Base-by-base conservation (phyloP, 2,329 filamentous ascomycete genomes). In the Beauveria pseudobassiana region DNA sequence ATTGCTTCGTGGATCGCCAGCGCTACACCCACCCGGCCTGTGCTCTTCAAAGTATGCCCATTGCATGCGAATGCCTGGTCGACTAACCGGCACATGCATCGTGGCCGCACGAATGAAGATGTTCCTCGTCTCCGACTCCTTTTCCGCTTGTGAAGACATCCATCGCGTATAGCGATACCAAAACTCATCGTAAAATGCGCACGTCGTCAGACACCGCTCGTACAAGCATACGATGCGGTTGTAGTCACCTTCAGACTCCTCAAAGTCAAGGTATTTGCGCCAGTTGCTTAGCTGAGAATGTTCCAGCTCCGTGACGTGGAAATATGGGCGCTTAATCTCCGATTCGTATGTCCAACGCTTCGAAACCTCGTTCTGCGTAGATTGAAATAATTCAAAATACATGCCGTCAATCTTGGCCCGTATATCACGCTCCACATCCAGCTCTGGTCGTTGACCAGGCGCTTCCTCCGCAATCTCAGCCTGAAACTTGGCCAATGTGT, bases 101-200 rank as follows among this genome's bases (percentile, higher is more conserved):
- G 86, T 92, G 66, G 89, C 87, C 10, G 93, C 95, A 62, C 92
- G 87, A 72, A 93, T 87, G 71, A 96, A 98, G 65, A 98, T 95
- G 73, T 91, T 93, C 62, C 95, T 88, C 6, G 93, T 88, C 71
- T 97, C 93, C 72, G 97, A 91, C 51, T 92, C 87, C 73, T 96
- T 96, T 67, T 82, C 86, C 1, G 85, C 77, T 71, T 96, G 90
- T 0, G 86, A 86, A 63, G 84, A 82, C 90, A 97, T 96, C 95
- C 95, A 99, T 46, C 93, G 83, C 18, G 89, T 91, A 74, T 96
- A 99, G n/a, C 95, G 89, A 69, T 96, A 86, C 95, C 95, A 99
- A 74, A 98, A 96, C 71, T 98, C 93, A 55, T 98, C 93, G 71
- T 99, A 97, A 67, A 96, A 89, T 18, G 95, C 93, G 69, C 91